Conservation (phyloP, 768 basidiomycete genomes). For the Collybia sordida region DNA sequence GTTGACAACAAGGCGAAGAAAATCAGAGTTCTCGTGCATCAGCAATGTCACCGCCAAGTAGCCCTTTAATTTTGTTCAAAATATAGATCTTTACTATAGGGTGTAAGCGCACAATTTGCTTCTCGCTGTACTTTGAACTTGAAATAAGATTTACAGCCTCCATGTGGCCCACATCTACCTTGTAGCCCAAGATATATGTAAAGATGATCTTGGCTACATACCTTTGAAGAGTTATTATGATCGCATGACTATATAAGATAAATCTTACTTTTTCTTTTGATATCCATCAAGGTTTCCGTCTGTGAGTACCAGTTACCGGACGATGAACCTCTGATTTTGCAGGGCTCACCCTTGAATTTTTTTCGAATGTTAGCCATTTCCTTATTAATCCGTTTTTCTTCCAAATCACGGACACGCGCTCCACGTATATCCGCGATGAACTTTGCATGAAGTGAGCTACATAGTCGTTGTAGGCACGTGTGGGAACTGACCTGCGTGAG, state of each 20-base stretch:
- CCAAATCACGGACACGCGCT: constrained; percentile 92
- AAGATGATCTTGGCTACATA: constrained; percentile 99
- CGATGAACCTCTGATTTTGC: too few species aligned
- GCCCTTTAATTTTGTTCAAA: constrained; percentile 53
- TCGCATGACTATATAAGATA: neutral
- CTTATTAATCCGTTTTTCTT: constrained; percentile 99
- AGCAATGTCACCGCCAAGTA: constrained; percentile 96
- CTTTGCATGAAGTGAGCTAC: constrained; percentile 36
- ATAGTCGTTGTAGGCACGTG: neutral
- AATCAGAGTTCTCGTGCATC: constrained; percentile 99
- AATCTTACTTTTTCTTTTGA: constrained; percentile 86
- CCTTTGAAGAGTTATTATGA: constrained; percentile 37
- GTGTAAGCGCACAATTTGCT: constrained; percentile 83
- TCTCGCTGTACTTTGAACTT: constrained; percentile 94
- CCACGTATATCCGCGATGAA: constrained; percentile 99
- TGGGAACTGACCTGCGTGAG: constrained; percentile 73
- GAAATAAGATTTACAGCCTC: constrained; percentile 98
- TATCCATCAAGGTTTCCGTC: constrained; percentile 88
- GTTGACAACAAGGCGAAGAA: constrained; percentile 94
- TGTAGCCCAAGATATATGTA: constrained; percentile 98
- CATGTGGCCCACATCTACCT: constrained; percentile 99
- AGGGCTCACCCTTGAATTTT: constrained; percentile 85
- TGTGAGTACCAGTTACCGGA: constrained; percentile 21
- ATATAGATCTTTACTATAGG: constrained; percentile 5
- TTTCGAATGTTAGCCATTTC: constrained; percentile 99